A percentile compares a stretch with the other conserved stretches of the same genome.
Conservation (phyloP, 2,329 filamentous ascomycete species). For the Thermothelomyces thermophilus region DNA sequence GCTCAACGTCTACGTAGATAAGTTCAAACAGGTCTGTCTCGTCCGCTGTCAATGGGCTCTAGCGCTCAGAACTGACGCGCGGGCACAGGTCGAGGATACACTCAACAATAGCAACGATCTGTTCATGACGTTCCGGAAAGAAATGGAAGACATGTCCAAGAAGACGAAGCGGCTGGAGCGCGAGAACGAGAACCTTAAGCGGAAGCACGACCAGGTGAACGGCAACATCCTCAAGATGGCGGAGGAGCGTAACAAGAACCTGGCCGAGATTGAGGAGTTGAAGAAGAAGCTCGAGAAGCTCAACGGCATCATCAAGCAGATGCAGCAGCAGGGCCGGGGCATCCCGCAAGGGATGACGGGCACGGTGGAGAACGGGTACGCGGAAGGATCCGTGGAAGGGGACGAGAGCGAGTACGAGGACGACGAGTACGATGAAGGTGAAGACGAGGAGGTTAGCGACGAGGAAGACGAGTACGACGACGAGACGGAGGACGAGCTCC, state of each 20-base stretch:
- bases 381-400: constrained; percentile 55
- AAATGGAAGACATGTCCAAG: constrained; percentile 99
- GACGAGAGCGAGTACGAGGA: constrained; percentile 61
- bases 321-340: constrained; percentile 90
- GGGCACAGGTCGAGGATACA: constrained; percentile 83
- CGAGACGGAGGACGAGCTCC: constrained; percentile 32
- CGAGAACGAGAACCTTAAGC: constrained; percentile 84
- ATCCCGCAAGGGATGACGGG: constrained; percentile 53
- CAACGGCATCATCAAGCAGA: constrained; percentile 88
- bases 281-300: constrained; percentile 85
- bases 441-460: constrained; percentile 41
- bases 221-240: constrained; percentile 97
- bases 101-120: constrained; percentile 97
- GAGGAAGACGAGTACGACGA: constrained; percentile 30
- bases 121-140: constrained; percentile 93
- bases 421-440: constrained; percentile 47
- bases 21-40: constrained; percentile 89
- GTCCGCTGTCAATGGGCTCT: constrained; percentile 23
- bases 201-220: constrained; percentile 89
- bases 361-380: constrained; percentile 55
- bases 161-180: constrained; percentile 96
- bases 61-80: constrained; percentile 19
- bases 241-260: constrained; percentile 73
- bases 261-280: constrained; percentile 70
- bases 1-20: constrained; percentile 97